Base-by-base conservation (phyloP, 495 filamentous ascomycete species). In the Hyaloscypha hepaticicola region DNA sequence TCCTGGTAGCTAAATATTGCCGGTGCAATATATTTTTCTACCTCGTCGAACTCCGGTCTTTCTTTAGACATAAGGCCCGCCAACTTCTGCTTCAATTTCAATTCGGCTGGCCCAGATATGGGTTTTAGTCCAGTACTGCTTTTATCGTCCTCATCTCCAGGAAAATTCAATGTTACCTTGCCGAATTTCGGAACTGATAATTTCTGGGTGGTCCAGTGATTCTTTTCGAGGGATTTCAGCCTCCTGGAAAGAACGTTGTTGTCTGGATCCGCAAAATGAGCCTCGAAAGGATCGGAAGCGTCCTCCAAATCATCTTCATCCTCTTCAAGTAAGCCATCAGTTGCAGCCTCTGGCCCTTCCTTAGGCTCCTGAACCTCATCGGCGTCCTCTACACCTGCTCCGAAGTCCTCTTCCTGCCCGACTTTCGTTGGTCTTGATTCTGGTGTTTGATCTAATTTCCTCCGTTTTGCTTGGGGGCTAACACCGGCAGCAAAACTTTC, bases 1-100 rank as follows among this genome's bases (percentile, higher is more conserved):
- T 98, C 94, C 51, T 88, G 83, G 73, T 98, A 96, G 67, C 87
- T 84, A 72, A 96, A 90, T 3, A 90, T 77, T 50, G 82, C 74
- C 0, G 85, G 87, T 28, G 75, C 84, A 63, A 85, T 63, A 9
- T 76, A 74, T 67, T 80, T 77, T 66, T 90, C 83, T 1, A 82
- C 60, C 14, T 72, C 68, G 61, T 83, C 75, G 49, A 88, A 85
- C 21, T 27, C 21, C 8, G 64, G 55, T 24, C 48, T 27, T 53
- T 68, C 61, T 27, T 71, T 70, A 67, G 72, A 66, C 0, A 72
- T 68, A 26, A 48, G 63, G 67, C 74, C 60, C 26, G 68, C 67
- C 72, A 86, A 78, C 63, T 80, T 81, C 55, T 85, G 77, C 72
- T 91, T 92, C 41, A 92, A 75, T 51, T 87, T 83, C 26, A 91